Base-by-base conservation (phyloP, 164 flowering plant genomes). In the grape (Vitis vinifera) region DNA sequence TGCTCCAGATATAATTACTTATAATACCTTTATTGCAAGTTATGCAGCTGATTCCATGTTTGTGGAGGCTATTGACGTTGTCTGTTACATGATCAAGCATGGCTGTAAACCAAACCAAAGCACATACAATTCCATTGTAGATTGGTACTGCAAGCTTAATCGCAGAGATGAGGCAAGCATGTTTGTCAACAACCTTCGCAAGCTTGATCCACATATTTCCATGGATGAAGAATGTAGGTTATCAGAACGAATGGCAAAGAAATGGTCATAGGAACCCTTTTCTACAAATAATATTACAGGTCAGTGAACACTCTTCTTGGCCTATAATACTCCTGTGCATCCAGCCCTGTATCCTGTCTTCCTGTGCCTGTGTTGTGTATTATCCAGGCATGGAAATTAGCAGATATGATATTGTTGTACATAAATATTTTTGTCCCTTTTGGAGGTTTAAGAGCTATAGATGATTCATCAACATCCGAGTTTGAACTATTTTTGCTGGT, bases 61-160 rank as follows among this genome's bases (percentile, higher is more conserved):
- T 83, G 87, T 65, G 59, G 99, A 92, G 79, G 97, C 99, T 17
- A 65, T 88, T 70, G 91, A 80, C 78, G 88, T 90, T 68, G 82
- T 95, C 47, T 76, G 69, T 5, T 89, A 89, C 82, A 95, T 95
- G 99, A 86, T 91, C 78, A 90, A 83, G 77, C 77, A 81, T 30
- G 89, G 86, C 3, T 88, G 89, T 70, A 87, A 72, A 69, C 98
- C 97, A 44, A 88, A 95, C 70, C 82, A 86, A 73, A 83, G 71
- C 69, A 92, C 98, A 1, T 91, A 91, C 73, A 90, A 92, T 65
- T 79, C 97, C 50, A 83, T 94, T 65, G 85, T 94, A n/a, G 98
- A 93, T 84, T 85, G 87, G 65, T 94, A 87, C 67, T 89, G 97
- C 75, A 92, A 90, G 75, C 86, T 79, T 55, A 80, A 83, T 58